These are phyloP conservation scores for Cryptosporidium canis DNA, from an alignment of 169 alveolate genomes.

Conservation along the genomic window DNA sequence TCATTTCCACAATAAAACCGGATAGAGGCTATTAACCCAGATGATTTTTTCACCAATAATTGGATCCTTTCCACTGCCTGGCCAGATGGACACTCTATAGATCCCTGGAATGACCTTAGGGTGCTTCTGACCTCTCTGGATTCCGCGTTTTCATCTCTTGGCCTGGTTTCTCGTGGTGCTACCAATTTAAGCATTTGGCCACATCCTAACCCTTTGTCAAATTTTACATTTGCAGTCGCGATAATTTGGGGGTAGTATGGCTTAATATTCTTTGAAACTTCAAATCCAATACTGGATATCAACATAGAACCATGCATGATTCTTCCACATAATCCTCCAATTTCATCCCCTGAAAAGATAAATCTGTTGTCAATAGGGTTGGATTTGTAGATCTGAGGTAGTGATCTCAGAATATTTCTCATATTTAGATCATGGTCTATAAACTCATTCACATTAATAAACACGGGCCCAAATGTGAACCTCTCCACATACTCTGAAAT, in stretches of 20 bases:
- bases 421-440: conserved; percentile 8
- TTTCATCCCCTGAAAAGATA: conserved; percentile 22
- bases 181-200: neutral
- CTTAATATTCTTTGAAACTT: conserved; percentile 25
- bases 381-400: conserved; percentile 32
- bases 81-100: conserved; percentile 55
- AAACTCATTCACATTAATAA: conserved; percentile 43
- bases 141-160: neutral
- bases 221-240: neutral
- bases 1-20: conserved; percentile 44
- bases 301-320: conserved; percentile 32
- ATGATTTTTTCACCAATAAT: neutral
- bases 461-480: conserved; percentile 59
- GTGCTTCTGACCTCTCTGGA: conserved; percentile 17
- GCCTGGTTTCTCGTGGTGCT: neutral
- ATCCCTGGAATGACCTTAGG: conserved; percentile 56
- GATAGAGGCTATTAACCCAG: neutral
- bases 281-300: conserved; percentile 35
- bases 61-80: conserved; percentile 35
- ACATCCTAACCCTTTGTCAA: conserved; percentile 23
- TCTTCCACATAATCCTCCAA: conserved; percentile 50
- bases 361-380: conserved; percentile 25
- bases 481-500: conserved; percentile 52
- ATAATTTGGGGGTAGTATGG: conserved; percentile 43
- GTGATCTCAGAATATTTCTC: conserved; percentile 20